phyloP scores from a whole-genome alignment of 2,329 filamentous ascomycete genomes.

The Phoma sp. region DNA sequence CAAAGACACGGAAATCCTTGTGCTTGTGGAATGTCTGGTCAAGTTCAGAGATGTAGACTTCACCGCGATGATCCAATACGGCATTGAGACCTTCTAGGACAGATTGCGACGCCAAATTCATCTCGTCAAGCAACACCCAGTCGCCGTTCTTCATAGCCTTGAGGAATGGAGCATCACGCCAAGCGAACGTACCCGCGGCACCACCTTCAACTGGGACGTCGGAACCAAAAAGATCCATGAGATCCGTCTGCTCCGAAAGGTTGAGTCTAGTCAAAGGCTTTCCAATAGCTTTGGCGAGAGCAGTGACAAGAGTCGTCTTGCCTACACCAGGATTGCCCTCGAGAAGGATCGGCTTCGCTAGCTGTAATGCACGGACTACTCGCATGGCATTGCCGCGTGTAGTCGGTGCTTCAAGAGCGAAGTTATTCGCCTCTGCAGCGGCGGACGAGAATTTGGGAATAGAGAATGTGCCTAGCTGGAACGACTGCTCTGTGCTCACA shows the following conservation, averaged over 20 bases:
- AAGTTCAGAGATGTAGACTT: slow-evolving; percentile 93
- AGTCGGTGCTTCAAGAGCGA: slow-evolving; percentile 87
- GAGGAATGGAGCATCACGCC: slow-evolving; percentile 94
- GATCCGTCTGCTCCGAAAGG: slow-evolving; percentile 93
- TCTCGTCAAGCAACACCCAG: slow-evolving; percentile 97
- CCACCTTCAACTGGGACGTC: slow-evolving; percentile 96
- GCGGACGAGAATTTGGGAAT: slow-evolving; percentile 61
- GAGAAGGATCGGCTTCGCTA: slow-evolving; percentile 88
- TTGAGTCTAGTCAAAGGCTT: slow-evolving; percentile 92
- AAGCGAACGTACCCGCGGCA: slow-evolving; percentile 87
- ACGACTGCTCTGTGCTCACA: slow-evolving; percentile 56
- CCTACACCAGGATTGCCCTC: slow-evolving; percentile 98
- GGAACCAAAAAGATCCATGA: slow-evolving; percentile 97
- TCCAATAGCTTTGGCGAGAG: slow-evolving; percentile 79
- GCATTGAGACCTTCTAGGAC: slow-evolving; percentile 96
- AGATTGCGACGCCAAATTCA: slow-evolving; percentile 97
- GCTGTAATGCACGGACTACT: slow-evolving; percentile 85
- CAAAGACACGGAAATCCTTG: slow-evolving; percentile 89
- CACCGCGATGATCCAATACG: slow-evolving; percentile 93
- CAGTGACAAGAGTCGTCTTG: slow-evolving; percentile 91
- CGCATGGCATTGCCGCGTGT: slow-evolving; percentile 90
- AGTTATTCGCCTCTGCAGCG: slow-evolving; percentile 61
- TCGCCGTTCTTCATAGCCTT: slow-evolving; percentile 96
- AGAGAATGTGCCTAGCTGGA: slow-evolving; percentile 78
- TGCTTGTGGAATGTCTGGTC: slow-evolving; percentile 93